Percentiles rank a stretch among this genome's conserved stretches.
These are phyloP conservation scores for Xylaria longipes DNA, from an alignment of 495 filamentous ascomycete genomes.

Conservation along the genomic window DNA sequence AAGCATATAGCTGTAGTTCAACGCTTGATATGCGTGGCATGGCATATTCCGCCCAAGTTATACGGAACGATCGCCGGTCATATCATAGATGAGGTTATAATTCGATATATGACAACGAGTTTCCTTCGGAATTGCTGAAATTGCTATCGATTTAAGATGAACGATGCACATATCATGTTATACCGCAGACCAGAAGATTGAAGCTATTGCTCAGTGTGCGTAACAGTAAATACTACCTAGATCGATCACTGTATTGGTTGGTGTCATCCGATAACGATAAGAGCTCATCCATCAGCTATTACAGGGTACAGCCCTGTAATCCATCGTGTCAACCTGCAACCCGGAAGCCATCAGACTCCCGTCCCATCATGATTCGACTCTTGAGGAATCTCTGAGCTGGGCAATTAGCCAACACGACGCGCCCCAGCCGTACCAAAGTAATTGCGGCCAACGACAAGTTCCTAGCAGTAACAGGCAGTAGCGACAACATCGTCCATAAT, in stretches of 20 bases:
- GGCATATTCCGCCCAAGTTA: no score
- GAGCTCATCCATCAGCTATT: background rate
- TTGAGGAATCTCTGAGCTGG: background rate
- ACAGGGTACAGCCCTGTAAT: background rate
- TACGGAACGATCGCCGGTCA: no score
- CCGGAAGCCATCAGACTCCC: background rate
- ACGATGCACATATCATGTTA: no score
- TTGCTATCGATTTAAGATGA: no score
- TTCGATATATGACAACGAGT: no score
- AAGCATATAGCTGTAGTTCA: background rate
- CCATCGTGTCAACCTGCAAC: background rate
- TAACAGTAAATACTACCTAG: no score
- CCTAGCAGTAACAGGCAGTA: background rate
- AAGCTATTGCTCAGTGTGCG: no score
- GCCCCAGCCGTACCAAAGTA: background rate
- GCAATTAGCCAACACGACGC: background rate
- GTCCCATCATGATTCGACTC: background rate
- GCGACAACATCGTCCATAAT: conserved; percentile 19
- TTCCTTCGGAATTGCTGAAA: no score
- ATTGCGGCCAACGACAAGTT: background rate
- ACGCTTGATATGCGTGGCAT: no score
- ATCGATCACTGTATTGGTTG: no score
- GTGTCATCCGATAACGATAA: conserved; percentile 24
- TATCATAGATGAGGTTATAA: no score
- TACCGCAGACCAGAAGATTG: no score